A percentile compares a stretch with the other conserved stretches of the same genome.
Evolutionary conservation across 352 stramenopile genomes (phyloP).

Genomic region (Peronospora tabacina): DNA sequence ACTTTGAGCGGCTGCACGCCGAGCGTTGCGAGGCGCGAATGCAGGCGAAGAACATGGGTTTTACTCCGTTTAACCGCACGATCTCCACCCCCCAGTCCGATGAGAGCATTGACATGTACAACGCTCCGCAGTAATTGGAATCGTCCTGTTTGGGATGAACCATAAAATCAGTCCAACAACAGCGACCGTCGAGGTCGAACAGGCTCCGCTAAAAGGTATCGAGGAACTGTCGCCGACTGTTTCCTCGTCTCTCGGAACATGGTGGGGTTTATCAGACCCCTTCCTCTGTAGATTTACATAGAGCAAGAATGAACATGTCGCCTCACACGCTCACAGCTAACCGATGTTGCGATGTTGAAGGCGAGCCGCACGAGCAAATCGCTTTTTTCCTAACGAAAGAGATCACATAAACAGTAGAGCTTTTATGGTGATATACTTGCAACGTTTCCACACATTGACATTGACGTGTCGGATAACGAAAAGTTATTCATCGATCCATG

Average conservation of each 20-base stretch:
- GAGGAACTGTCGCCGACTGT: slow-evolving; percentile 14
- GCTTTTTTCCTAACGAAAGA: slow-evolving; percentile 12
- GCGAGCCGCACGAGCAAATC: slow-evolving; percentile 4
- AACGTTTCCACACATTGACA: slow-evolving; percentile 12
- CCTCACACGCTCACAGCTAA: slow-evolving; percentile 14
- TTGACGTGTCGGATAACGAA: slow-evolving; percentile 10
- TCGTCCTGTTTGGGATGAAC: slow-evolving; percentile 8
- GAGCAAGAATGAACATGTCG: slow-evolving; percentile 32
- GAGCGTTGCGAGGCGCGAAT: slow-evolving; percentile 78
- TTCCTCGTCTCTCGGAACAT: slow-evolving; percentile 14
- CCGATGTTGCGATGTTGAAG: slow-evolving; percentile 3
- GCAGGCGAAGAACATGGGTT: slow-evolving; percentile 79
- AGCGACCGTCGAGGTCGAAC: slow-evolving; percentile 7
- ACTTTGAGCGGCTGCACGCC: slow-evolving; percentile 74
- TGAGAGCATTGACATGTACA: slow-evolving; percentile 87
- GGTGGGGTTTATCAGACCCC: slow-evolving; percentile 4
- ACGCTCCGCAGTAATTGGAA: slow-evolving; percentile 62
- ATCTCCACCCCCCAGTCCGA: slow-evolving; percentile 72
- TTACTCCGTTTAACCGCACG: slow-evolving; percentile 67
- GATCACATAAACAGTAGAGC: slow-evolving; percentile 18
- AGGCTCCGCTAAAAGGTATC: slow-evolving; percentile 3
- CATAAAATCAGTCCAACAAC: slow-evolving; percentile 14
- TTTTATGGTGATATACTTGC: slow-evolving; percentile 17
- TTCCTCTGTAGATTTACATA: slow-evolving; percentile 33
- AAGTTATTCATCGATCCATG: slow-evolving; percentile 15